Conservation (phyloP, 495 filamentous ascomycete species). For the Aspergillus taichungensis region DNA sequence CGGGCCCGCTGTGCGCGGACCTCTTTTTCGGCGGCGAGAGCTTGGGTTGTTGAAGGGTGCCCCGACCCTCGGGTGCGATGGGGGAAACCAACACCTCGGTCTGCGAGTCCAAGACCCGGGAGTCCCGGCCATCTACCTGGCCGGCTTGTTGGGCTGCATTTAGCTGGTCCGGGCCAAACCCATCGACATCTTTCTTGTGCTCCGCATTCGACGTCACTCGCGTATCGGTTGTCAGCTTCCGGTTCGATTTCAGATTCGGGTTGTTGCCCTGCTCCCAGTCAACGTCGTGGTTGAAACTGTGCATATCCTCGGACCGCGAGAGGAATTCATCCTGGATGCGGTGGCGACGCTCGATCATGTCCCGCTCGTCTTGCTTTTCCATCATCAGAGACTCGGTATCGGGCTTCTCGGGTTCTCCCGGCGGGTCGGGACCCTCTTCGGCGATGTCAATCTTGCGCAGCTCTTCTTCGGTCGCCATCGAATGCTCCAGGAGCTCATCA, state of each 20-base stretch:
- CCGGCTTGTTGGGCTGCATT: constrained; percentile 48
- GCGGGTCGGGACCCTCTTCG: constrained; percentile 22
- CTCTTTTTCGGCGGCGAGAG: constrained; percentile 16
- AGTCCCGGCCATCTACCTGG: constrained; percentile 54
- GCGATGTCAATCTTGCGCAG: constrained; percentile 32
- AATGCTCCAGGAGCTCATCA: constrained; percentile 80
- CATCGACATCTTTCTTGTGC: constrained; percentile 69
- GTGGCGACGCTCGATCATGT: constrained; percentile 48
- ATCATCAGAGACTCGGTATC: constrained; percentile 29
- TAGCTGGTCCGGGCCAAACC: constrained; percentile 64
- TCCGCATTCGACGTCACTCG: constrained; percentile 53
- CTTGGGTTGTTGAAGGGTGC: constrained; percentile 42
- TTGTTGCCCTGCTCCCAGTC: constrained; percentile 59
- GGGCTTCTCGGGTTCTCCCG: constrained; percentile 14
- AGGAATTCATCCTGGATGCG: constrained; percentile 54
- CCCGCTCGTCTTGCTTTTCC: constrained; percentile 41
- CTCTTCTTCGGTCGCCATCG: constrained; percentile 44
- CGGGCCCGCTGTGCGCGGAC: constrained; percentile 10
- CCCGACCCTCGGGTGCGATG: constrained; percentile 52
- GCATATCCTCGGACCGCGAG: constrained; percentile 49
- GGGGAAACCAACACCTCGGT: constrained; percentile 58
- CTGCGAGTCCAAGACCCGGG: constrained; percentile 47
- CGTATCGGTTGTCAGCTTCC: constrained; percentile 52
- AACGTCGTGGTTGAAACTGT: constrained; percentile 80
- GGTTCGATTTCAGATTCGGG: constrained; percentile 50